phyloP scores from a whole-genome alignment of 805 yeast genomes.

The Starmera dryadoides region DNA sequence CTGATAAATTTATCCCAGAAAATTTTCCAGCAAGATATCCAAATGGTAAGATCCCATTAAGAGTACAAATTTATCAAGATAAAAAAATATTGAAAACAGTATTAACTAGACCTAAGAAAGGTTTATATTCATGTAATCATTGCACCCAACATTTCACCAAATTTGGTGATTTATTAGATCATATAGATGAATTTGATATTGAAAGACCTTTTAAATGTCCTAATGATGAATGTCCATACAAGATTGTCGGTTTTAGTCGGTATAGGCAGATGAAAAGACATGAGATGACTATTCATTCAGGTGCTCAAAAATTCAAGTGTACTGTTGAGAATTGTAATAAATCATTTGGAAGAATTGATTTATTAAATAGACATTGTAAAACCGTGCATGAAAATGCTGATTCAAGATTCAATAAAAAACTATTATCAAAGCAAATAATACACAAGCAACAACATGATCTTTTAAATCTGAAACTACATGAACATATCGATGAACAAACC shows the following conservation, averaged over 20 bases:
- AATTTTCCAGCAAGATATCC: slow-evolving; percentile 18
- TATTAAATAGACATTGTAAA: slow-evolving; percentile 26
- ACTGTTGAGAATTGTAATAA: slow-evolving; percentile 72
- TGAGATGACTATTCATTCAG: slow-evolving; percentile 16
- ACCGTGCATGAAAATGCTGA: slow-evolving; percentile 31
- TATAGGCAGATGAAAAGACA: slow-evolving; percentile 29
- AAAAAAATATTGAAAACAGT: slow-evolving; percentile 21
- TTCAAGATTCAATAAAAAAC: slow-evolving; percentile 32
- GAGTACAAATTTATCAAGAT: slow-evolving; percentile 24
- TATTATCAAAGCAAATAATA: slow-evolving; percentile 2
- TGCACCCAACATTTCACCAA: slow-evolving; percentile 25
- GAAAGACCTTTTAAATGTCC: slow-evolving; percentile 28
- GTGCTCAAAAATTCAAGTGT: slow-evolving; percentile 47
- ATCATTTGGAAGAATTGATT: slow-evolving; percentile 39
- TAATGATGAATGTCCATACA: slow-evolving; percentile 31
- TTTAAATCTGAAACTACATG: neutral
- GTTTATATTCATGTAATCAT: slow-evolving; percentile 30
- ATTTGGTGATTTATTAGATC: slow-evolving; percentile 26
- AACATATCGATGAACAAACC: neutral
- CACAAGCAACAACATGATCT: neutral
- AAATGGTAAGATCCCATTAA: slow-evolving; percentile 17
- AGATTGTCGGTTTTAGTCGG: slow-evolving; percentile 30
- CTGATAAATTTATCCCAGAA: slow-evolving; percentile 14
- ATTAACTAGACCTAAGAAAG: slow-evolving; percentile 25
- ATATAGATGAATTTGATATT: slow-evolving; percentile 25